Evolutionary conservation across 768 basidiomycete genomes (phyloP), one percentile per base, ranked within the genome.

Genomic region (Russula virescens): DNA sequence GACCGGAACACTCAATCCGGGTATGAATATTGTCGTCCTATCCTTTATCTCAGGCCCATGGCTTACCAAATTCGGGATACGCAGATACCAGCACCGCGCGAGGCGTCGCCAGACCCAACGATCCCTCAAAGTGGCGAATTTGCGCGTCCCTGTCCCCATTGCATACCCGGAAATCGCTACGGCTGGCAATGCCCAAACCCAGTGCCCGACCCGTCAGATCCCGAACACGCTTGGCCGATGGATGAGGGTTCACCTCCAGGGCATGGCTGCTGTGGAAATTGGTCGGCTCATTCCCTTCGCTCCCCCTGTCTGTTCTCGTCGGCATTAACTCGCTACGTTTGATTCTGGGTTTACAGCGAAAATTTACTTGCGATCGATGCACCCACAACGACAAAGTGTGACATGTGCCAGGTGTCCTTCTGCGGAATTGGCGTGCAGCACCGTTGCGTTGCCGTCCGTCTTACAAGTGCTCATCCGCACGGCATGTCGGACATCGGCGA

Each of bases 181-280:
- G 89, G 87, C 2, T 94, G 89, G 88, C 77, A 79, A 66, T 94
- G 91, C 69, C 86, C 89, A n/a, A 80, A 83, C 54, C 91, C 91
- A 42, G 84, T 94, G 26, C 75, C 82, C 10, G 89, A 93, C 74
- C 91, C 88, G 16, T 72, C 75, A 21, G 87, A 92, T 71, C 75
- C 83, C 3, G 88, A 88, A 28, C 78, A 82, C 67, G 90, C 89
- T 4, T 91, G 89, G 88, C 84, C 79, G 61, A 73, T 88, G 34
- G 89, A 91, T 42, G 84, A 91, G 54, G 91, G 91, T 42, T 68
- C 79, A 6, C 91, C 91, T 2, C 87, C 89, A 0, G 91, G 90
- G 21, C 91, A 94, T 66, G 84, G 76, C 13, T 82, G 84, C 68
- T 94, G 91, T 65, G 91, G 88, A 34, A 89, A 91, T 69, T 94